Conservation (phyloP, 129 eudicot genomes). For the Centaurea solstitialis region DNA sequence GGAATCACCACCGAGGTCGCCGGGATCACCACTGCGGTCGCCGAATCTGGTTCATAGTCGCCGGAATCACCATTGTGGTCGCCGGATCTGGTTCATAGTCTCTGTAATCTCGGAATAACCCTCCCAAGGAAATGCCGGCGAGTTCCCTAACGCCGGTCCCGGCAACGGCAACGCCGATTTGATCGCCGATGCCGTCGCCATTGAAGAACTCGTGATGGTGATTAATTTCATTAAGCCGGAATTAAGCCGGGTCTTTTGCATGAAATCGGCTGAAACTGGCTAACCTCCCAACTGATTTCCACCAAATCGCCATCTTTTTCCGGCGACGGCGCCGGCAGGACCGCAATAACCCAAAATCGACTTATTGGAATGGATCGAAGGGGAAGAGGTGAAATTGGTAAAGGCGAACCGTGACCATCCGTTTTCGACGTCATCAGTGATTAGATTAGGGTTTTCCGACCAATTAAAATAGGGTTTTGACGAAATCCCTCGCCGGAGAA, state of each 20-base stretch:
- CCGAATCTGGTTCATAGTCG: too few relatives aligned
- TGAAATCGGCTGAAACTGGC: slow-evolving; percentile 73
- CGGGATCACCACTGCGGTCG: too few relatives aligned
- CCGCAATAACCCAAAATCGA: slow-evolving; percentile 47
- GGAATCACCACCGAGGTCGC: too few relatives aligned
- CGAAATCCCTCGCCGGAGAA: slow-evolving; percentile 52
- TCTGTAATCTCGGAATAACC: slow-evolving; percentile 84
- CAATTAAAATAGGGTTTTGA: slow-evolving; percentile 58
- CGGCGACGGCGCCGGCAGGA: slow-evolving; percentile 14
- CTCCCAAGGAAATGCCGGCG: slow-evolving; percentile 80
- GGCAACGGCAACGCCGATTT: slow-evolving; percentile 81
- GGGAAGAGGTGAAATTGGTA: slow-evolving; percentile 42
- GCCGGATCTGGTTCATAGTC: too few relatives aligned
- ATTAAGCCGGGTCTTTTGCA: slow-evolving; percentile 74
- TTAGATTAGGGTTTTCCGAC: slow-evolving; percentile 73
- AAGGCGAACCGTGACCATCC: slow-evolving; percentile 96
- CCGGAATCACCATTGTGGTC: too few relatives aligned
- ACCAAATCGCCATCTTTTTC: slow-evolving; percentile 29
- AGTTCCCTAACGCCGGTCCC: slow-evolving; percentile 68
- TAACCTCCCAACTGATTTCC: slow-evolving; percentile 73
- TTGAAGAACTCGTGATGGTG: neutral
- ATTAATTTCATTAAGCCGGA: slow-evolving; percentile 35
- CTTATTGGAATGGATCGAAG: slow-evolving; percentile 46
- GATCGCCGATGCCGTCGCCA: slow-evolving; percentile 42
- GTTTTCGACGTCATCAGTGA: slow-evolving; percentile 87